Evolutionary conservation across 2,329 filamentous ascomycete species (phyloP), one percentile per base, ranked within the genome.

Genomic region (Parascedosporium putredinis): DNA sequence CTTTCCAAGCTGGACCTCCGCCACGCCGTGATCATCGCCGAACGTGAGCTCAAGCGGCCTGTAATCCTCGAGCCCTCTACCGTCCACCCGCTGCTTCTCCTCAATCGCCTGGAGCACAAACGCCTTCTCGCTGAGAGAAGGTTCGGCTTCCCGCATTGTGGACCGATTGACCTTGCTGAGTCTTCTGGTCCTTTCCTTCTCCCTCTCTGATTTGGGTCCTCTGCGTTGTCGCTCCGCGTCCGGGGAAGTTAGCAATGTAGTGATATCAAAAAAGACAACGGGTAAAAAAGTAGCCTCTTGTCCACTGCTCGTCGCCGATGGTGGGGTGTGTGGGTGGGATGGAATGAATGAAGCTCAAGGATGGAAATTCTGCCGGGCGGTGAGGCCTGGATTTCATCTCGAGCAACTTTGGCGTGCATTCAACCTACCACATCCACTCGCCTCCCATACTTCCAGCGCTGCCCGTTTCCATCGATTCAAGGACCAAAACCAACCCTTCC

Each of bases 21-120:
- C 88, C 58, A 91, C 82, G 54, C 93, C 93, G 74, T 90, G 90
- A 59, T 95, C 88, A 55, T 95, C 84, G 47, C 89, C 89, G 67
- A 97, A 95, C 3, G 74, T 78, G 53, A 98, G 75, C 53, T 84
- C 78, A 43, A 96, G 66, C 45, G 81, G 74, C 56, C 93, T 81
- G 66, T 87, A 93, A 59, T 89, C 76, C 61, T 96, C 87, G 51
- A 90, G 77, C 52, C 76, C 72, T 56, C 93, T 86, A 58, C 86
- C 86, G 68, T 98, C 93, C 52, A 96, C 72, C 22, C 93, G 86
- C 52, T 90, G 71, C 56, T 86, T 80, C 60, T 95, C 81, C 58
- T 83, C 75, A 9, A 98, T 78, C 42, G 91, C 90, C 62, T 94
- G 79, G 53, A 83, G 74, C 55, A 96, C 79, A 65, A 98, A 98